Evolutionary conservation across 2,329 filamentous ascomycete species (phyloP).

Genomic region (Thelonectria rubi): DNA sequence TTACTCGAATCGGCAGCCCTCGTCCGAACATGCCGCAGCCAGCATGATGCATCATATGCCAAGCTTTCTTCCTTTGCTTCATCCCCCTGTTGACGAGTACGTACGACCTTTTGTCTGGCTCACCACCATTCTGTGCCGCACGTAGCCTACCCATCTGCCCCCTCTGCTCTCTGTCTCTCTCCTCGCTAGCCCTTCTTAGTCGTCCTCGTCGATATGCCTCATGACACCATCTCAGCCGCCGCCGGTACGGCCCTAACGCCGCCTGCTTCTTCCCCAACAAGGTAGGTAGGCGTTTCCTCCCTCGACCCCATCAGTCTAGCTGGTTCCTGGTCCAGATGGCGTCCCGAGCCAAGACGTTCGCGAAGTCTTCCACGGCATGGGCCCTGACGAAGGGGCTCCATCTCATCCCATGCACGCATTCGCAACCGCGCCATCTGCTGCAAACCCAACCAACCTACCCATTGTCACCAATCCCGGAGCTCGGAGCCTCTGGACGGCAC

Average conservation of each 20-base stretch:
- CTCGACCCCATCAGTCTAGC: too few species aligned
- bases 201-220: not conserved
- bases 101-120: not conserved
- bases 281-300: slow-evolving; percentile 1
- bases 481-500: slow-evolving; percentile 6
- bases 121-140: not conserved
- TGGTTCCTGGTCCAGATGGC: not conserved
- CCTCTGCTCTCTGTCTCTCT: not conserved
- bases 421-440: slow-evolving; percentile 1
- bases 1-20: not conserved
- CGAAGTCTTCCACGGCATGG: not conserved
- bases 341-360: not conserved
- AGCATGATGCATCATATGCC: not conserved
- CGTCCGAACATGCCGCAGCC: not conserved
- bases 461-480: slow-evolving; percentile 4
- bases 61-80: not conserved
- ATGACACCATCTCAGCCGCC: slow-evolving; percentile 10
- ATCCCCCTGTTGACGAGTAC: not conserved
- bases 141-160: not conserved
- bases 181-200: not conserved
- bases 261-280: not conserved
- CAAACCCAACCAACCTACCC: not conserved
- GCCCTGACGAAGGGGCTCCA: not conserved
- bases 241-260: not conserved
- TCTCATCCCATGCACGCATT: not conserved